Evolutionary conservation across 768 basidiomycete species (phyloP).

Genomic region (Suillus cothurnatus): DNA sequence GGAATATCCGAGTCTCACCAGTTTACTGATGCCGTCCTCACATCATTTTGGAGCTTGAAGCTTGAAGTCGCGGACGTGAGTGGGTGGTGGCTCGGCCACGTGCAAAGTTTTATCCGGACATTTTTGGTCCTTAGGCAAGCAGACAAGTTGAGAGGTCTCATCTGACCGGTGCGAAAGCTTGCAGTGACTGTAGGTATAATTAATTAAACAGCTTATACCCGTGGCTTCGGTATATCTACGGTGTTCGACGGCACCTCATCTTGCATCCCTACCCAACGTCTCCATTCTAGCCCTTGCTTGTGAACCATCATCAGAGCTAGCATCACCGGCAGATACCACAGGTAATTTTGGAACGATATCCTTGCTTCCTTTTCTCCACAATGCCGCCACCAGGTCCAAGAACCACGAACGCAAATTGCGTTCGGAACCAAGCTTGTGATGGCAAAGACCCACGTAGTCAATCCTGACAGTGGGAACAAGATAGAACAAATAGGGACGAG

Average conservation of each 20-base stretch:
- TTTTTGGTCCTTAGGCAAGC: not conserved
- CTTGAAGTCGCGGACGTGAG: not conserved
- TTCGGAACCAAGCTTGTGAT: constrained; percentile 79
- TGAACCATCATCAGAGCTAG: constrained; percentile 94
- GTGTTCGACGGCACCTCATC: not conserved
- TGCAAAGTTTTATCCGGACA: not conserved
- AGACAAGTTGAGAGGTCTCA: not conserved
- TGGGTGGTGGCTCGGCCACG: not conserved
- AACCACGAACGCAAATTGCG: constrained; percentile 61
- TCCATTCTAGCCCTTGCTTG: constrained; percentile 85
- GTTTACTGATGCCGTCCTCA: no score
- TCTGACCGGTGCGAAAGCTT: not conserved
- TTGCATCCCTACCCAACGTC: constrained; percentile 51
- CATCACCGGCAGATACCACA: constrained; percentile 91
- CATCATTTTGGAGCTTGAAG: no score
- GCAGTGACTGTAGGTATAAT: not conserved
- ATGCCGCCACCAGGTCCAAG: constrained; percentile 72
- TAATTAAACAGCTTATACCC: not conserved
- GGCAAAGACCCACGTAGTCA: constrained; percentile 92
- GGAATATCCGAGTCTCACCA: no score
- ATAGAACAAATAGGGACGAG: constrained; percentile 78
- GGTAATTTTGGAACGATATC: constrained; percentile 71
- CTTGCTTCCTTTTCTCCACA: constrained; percentile 81
- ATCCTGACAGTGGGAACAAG: constrained; percentile 83
- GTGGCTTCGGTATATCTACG: not conserved